These are phyloP conservation scores for Xerocomus spinulosus DNA, from an alignment of 768 basidiomycete genomes.

Conservation along the genomic window DNA sequence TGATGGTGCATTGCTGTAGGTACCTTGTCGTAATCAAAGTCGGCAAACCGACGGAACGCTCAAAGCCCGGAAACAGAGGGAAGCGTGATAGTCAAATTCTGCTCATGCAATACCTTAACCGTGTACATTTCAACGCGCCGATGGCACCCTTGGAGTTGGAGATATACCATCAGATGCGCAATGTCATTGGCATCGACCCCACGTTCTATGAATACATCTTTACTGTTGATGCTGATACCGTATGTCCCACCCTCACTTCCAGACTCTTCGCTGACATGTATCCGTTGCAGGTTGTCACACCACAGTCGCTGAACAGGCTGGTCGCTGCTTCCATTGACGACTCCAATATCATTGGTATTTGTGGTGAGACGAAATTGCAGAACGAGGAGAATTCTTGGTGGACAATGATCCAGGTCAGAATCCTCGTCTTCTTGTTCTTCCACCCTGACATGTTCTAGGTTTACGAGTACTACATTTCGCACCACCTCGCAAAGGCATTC, in stretches of 20 bases:
- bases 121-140: slow-evolving; percentile 63
- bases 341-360: slow-evolving; percentile 60
- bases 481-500: slow-evolving; percentile 64
- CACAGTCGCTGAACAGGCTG: slow-evolving; percentile 64
- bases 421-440: neutral
- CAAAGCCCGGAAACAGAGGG: slow-evolving; percentile 62
- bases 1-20: slow-evolving; percentile 24
- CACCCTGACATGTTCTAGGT: slow-evolving; percentile 35
- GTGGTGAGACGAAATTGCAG: slow-evolving; percentile 64
- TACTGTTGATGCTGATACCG: slow-evolving; percentile 67
- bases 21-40: slow-evolving; percentile 64
- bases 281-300: slow-evolving; percentile 50
- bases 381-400: slow-evolving; percentile 70
- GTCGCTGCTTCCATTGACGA: slow-evolving; percentile 60
- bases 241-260: slow-evolving; percentile 21
- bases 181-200: slow-evolving; percentile 69
- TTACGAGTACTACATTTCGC: slow-evolving; percentile 67
- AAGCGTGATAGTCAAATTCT: slow-evolving; percentile 68
- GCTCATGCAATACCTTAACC: slow-evolving; percentile 62
- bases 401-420: slow-evolving; percentile 66
- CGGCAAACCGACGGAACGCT: slow-evolving; percentile 62
- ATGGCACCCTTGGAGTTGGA: slow-evolving; percentile 66
- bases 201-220: slow-evolving; percentile 76
- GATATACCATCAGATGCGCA: slow-evolving; percentile 72
- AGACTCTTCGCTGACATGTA: slow-evolving; percentile 11